phyloP scores from a whole-genome alignment of 2,329 filamentous ascomycete species.

The Penicillium sp. region DNA sequence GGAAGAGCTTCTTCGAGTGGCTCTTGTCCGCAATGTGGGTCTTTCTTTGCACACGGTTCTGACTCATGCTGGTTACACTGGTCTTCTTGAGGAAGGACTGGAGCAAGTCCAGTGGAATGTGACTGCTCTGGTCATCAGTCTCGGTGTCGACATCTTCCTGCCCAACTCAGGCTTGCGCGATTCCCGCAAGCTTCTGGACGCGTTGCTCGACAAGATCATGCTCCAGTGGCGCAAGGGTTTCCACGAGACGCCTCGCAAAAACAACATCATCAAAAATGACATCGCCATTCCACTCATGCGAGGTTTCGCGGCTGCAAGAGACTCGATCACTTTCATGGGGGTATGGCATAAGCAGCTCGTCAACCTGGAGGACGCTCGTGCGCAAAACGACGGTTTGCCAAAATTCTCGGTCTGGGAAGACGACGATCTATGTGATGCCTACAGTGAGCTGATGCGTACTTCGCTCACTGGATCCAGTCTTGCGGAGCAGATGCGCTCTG shows the following conservation, averaged over 20 bases:
- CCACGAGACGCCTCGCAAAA: conserved; percentile 19
- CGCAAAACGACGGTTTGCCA: conserved; percentile 18
- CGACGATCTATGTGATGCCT: conserved; percentile 41
- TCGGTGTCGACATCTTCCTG: conserved; percentile 45
- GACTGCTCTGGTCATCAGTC: conserved; percentile 41
- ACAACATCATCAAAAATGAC: conserved; percentile 36
- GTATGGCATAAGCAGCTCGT: conserved; percentile 42
- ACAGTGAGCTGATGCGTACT: conserved; percentile 33
- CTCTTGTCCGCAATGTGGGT: conserved; percentile 38
- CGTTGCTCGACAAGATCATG: conserved; percentile 37
- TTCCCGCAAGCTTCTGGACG: conserved; percentile 36
- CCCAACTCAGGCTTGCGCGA: conserved; percentile 44
- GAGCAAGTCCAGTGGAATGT: conserved; percentile 41
- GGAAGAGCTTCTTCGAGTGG: conserved; percentile 40
- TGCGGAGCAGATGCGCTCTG: conserved; percentile 31
- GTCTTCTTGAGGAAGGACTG: conserved; percentile 35
- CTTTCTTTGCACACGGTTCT: conserved; percentile 42
- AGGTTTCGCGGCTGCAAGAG: conserved; percentile 42
- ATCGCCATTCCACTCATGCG: conserved; percentile 42
- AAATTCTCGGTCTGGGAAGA: conserved; percentile 46
- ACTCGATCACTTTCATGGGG: conserved; percentile 39
- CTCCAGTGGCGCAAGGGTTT: conserved; percentile 29
- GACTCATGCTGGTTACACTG: conserved; percentile 42
- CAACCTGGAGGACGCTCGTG: conserved; percentile 36
- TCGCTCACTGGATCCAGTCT: conserved; percentile 31